Evolutionary conservation across 2,329 filamentous ascomycete species (phyloP), one percentile per base, ranked within the genome.

Genomic region (Coleophoma crateriformis): DNA sequence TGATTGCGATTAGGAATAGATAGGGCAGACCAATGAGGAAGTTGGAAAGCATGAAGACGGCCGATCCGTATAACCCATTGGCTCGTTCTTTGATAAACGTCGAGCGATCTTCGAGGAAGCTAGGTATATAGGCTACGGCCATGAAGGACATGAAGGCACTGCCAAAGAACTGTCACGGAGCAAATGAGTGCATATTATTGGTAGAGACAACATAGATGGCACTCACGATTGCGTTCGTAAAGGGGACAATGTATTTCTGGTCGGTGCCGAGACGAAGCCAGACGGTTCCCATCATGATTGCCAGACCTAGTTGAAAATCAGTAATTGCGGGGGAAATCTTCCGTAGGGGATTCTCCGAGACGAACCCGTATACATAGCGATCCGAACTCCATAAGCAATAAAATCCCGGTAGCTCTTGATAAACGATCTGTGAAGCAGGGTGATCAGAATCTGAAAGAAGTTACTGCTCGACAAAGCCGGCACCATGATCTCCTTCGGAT

Each of bases 261-360:
- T 75, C 71, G 0, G 84, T 75, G 4, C 76, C 70, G 3, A 95
- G 74, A 6, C 89, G 81, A 13, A 95, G 71, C 84, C 88, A 95
- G 12, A 95, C 87, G 0, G 90, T 95, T 5, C 90, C 89, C 85
- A 92, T 90, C 79, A 94, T 85, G 58, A 94, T 80, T 1, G 88
- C 88, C 14, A 95, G 74, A 1, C 81, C 80, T 27, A 27, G 27
- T 27, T 10, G 27, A 27, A 2, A 27, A 27, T 27, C 27, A 27
- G 27, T 27, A 27, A 3, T 27, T 27, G 6, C 27, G 8, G 7
- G 19, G 8, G 8, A 27, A 27, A 7, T 27, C 5, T 2, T 27
- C 27, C 6, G 27, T 27, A 10, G 8, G 6, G 6, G 8, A 7
- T 27, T 27, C 8, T 27, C 27, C 27, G 6, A 2, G 27, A 27